These are phyloP conservation scores for Solanum hybrid DNA, from an alignment of 305 asterid species.

Conservation along the genomic window DNA sequence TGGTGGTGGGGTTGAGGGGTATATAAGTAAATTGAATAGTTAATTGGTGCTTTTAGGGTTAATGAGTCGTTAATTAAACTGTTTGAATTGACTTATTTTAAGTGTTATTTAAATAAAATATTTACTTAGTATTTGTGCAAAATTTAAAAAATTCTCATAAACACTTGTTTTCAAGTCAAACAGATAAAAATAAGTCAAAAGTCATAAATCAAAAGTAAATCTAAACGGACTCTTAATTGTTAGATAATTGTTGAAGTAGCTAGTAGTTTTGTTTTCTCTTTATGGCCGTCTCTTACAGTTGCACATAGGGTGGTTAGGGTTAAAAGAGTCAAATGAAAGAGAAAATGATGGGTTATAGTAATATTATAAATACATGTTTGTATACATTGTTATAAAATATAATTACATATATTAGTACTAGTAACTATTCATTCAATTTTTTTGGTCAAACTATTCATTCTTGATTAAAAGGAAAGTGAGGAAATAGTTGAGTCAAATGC, in stretches of 20 bases:
- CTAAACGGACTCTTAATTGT: no score
- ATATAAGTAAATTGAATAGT: constrained; percentile 4
- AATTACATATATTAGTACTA: neutral
- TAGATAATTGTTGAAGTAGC: neutral
- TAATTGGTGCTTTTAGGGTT: neutral
- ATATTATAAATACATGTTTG: neutral
- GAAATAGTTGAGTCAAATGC: neutral
- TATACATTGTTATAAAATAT: neutral
- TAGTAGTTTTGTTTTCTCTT: neutral
- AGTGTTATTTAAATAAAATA: no score
- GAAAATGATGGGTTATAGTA: neutral
- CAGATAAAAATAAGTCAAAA: rapidly evolving
- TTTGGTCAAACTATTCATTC: neutral
- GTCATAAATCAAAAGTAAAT: no score
- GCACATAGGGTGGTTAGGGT: neutral
- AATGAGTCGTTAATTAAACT: neutral
- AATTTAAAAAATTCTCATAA: no score
- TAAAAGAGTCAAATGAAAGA: constrained; percentile 10
- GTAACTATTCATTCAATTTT: neutral
- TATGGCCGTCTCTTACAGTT: neutral
- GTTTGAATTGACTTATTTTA: no score
- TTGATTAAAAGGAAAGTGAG: neutral
- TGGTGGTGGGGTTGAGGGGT: constrained; percentile 1
- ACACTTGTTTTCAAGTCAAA: rapidly evolving
- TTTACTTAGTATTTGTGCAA: no score